Evolutionary conservation across 2,329 filamentous ascomycete species (phyloP), one percentile per base, ranked within the genome.

Genomic region (Lasiodiplodia hormozganensis): DNA sequence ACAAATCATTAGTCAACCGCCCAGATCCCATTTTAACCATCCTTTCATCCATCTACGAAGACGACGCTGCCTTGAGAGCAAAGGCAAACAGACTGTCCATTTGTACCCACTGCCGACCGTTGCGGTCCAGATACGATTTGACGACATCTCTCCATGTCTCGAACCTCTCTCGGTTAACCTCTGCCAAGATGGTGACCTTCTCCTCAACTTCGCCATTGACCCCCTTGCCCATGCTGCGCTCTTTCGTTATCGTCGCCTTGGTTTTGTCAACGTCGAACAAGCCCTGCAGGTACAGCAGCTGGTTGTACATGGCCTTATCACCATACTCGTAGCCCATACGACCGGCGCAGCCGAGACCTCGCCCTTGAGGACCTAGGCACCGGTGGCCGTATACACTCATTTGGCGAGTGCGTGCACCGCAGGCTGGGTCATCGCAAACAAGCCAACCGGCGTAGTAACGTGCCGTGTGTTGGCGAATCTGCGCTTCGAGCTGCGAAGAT

Each of bases 401-500:
- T 78, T 97, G 93, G 60, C 95, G 88, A 2, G 96, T 98, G 68
- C 93, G 90, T 76, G 90, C 92, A 34, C 91, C 92, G 79, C 96
- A 99, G 40, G 92, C 89, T 2, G 92, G 84, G 78, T 99, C 96
- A 78, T 97, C 92, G 79, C 96, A 99, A 49, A 93, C 85, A 6
- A 99, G 87, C 90, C 93, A 96, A 70, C 90, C 94, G 76, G 97
- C 92, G 80, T 99, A 98, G 84, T 99, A 99, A 58, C 88, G 88
- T 11, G 92, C 86, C 7, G 93, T 92, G 73, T 94, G 88, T 40
- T 86, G 83, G 58, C 96, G 90, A 72, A 98, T 90, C 69, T 95
- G 91, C 67, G 89, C 86, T 78, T 99, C 96, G 5, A 98, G 85
- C 79, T 99, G 96, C 1, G 94, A 92, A 11, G 96, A 88, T 58